Evolutionary conservation across 1,284 basidiomycete genomes (phyloP).

Genomic region (Flammula alnicola): DNA sequence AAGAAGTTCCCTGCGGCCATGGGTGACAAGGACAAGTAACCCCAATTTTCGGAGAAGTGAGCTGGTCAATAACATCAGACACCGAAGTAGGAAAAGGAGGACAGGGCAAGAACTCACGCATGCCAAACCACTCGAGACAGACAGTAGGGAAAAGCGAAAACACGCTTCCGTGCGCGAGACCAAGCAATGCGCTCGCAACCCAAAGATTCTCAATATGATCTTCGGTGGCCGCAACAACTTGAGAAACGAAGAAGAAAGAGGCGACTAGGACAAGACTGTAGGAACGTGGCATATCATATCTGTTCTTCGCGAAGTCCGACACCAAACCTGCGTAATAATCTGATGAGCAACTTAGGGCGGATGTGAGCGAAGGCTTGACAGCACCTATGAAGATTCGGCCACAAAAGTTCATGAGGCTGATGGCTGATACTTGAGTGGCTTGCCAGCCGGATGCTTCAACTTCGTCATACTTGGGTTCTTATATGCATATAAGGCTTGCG

Average conservation of each 20-base stretch:
- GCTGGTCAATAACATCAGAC: slow-evolving; percentile 30
- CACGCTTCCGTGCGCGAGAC: slow-evolving; percentile 77
- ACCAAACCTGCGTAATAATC: slow-evolving; percentile 47
- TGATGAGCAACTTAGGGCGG: background rate
- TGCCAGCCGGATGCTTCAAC: slow-evolving; percentile 76
- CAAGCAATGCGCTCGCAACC: slow-evolving; percentile 76
- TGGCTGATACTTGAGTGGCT: slow-evolving; percentile 82
- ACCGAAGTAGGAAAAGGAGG: background rate
- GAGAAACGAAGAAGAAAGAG: slow-evolving; percentile 70
- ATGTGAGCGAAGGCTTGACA: background rate
- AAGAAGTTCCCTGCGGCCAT: slow-evolving; percentile 85
- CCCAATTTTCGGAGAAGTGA: slow-evolving; percentile 87
- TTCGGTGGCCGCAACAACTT: slow-evolving; percentile 62
- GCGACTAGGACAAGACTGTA: slow-evolving; percentile 76
- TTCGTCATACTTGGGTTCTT: slow-evolving; percentile 68
- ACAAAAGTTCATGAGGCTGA: slow-evolving; percentile 84
- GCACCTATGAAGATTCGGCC: slow-evolving; percentile 81
- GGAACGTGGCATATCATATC: slow-evolving; percentile 64
- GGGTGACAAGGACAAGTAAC: slow-evolving; percentile 77
- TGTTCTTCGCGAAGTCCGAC: slow-evolving; percentile 74
- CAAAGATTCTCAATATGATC: slow-evolving; percentile 69
- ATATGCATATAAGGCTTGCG: slow-evolving; percentile 81
- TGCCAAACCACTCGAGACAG: slow-evolving; percentile 86
- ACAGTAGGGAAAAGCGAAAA: slow-evolving; percentile 82
- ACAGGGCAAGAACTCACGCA: slow-evolving; percentile 50